Base-by-base conservation (phyloP, 1,284 basidiomycete species). In the Polyporus tsugae region DNA sequence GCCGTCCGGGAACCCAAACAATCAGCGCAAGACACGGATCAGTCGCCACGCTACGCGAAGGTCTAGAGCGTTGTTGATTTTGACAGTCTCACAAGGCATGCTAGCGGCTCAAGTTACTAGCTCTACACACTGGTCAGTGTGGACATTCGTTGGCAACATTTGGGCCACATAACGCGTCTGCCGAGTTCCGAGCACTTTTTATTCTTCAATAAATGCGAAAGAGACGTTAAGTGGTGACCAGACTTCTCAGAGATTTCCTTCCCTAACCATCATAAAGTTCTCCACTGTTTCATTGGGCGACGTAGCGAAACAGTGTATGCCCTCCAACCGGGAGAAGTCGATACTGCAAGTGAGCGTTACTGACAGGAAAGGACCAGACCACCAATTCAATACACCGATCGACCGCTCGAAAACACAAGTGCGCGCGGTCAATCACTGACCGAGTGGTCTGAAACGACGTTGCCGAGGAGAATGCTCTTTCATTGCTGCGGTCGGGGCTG, bases 401-500 rank as follows among this genome's bases (percentile, higher is more conserved):
- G 46, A 13, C 22, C 46, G 46, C 22, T 52, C 46, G 46, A 52
- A 22, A 52, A 49, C 46, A 49, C 13, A 46, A 46, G 44, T 46
- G n/a, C 44, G 44, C 44, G 4, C 44, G 44, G 44, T 46, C 44
- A 22, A n/a, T 22, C n/a, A 46, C 44, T 46, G 46, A 49, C 46
- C 9, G 46, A 49, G 46, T 49, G 46, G 46, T 52, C 46, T 52
- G 22, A 52, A 25, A 52, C 46, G 25, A 22, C 22, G 7, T 52
- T 52, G 46, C 46, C 22, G 46, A 46, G 22, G 46, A 25, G 25
- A 25, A 52, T 52, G 46, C 10, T 13, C 46, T 11, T 52, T 52
- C 46, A 52, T 25, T 52, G 46, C 46, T 52, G 46, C 46, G 46
- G 46, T 52, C 46, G 46, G n/a, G 46, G 46, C 46, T 10, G 22